Evolutionary conservation across 805 yeast genomes (phyloP).

Genomic region (Scheffersomyces lignosus): DNA sequence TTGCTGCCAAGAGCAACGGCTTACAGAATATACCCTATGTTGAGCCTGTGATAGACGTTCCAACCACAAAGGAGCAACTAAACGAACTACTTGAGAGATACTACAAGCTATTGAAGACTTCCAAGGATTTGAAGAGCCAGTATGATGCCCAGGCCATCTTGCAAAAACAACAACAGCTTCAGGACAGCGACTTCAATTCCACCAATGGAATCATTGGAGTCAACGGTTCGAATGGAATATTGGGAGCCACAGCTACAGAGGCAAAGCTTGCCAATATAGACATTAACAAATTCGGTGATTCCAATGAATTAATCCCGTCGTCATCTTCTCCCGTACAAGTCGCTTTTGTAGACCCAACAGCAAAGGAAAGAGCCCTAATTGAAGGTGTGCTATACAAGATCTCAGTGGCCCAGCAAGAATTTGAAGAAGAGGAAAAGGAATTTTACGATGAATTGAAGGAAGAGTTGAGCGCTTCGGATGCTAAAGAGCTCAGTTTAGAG

Average conservation of each 20-base stretch:
- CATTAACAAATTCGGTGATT: constrained; percentile 2
- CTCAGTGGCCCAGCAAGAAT: constrained; percentile 24
- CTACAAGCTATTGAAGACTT: constrained; percentile 16
- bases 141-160: constrained; percentile 11
- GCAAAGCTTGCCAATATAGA: too few relatives aligned
- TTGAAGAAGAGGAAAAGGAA: constrained; percentile 19
- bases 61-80: constrained; percentile 27
- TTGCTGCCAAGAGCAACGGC: not conserved
- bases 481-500: constrained; percentile 36
- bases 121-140: constrained; percentile 18
- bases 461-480: constrained; percentile 4
- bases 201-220: constrained; percentile 2
- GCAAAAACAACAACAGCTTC: constrained; percentile 1
- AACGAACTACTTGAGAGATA: constrained; percentile 26
- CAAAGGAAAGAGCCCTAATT: constrained; percentile 22
- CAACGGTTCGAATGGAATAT: not conserved
- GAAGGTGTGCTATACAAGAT: constrained; percentile 31
- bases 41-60: constrained; percentile 9
- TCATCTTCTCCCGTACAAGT: not conserved
- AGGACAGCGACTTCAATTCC: constrained; percentile 2
- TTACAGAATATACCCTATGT: not conserved
- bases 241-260: not conserved
- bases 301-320: not conserved
- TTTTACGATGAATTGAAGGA: constrained; percentile 18
- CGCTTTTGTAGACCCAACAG: constrained; percentile 22